Conservation (phyloP, 306 rosid species). For the Mimosa bimucronata region DNA sequence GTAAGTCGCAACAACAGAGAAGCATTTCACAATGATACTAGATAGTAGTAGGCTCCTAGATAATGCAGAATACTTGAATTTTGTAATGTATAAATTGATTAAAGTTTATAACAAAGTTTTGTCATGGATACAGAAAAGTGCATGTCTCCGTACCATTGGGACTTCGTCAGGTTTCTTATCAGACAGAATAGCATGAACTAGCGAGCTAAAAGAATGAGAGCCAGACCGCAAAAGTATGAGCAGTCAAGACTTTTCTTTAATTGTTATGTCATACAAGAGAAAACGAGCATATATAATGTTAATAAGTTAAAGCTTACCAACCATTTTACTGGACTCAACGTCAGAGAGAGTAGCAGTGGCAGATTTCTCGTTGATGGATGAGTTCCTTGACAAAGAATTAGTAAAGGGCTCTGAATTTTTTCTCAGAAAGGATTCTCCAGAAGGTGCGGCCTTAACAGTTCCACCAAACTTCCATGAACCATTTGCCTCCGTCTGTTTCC, state of each 20-base stretch:
- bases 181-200: slow-evolving; percentile 67
- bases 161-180: slow-evolving; percentile 97
- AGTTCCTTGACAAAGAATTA: slow-evolving; percentile 71
- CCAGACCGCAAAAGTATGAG: slow-evolving; percentile 53
- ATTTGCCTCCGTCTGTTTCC: slow-evolving; percentile 83
- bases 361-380: slow-evolving; percentile 69
- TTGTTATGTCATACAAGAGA: slow-evolving; percentile 30
- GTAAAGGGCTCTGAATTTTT: slow-evolving; percentile 88
- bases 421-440: slow-evolving; percentile 67
- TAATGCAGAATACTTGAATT: slow-evolving; percentile 1
- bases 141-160: slow-evolving; percentile 60
- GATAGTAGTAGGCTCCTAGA: background rate
- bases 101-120: too few species aligned
- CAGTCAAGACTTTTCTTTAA: slow-evolving; percentile 10
- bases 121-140: slow-evolving; percentile 18
- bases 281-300: slow-evolving; percentile 23
- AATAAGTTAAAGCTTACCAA: slow-evolving; percentile 57
- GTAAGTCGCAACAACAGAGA: slow-evolving; percentile 14
- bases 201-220: slow-evolving; percentile 69
- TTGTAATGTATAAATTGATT: slow-evolving; percentile 2
- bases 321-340: slow-evolving; percentile 75
- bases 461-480: slow-evolving; percentile 94
- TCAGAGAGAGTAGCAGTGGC: slow-evolving; percentile 45
- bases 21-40: background rate
- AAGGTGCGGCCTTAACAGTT: slow-evolving; percentile 59